These are phyloP conservation scores for Phytophthora parvispora DNA, from an alignment of 352 stramenopile genomes.

Conservation along the genomic window DNA sequence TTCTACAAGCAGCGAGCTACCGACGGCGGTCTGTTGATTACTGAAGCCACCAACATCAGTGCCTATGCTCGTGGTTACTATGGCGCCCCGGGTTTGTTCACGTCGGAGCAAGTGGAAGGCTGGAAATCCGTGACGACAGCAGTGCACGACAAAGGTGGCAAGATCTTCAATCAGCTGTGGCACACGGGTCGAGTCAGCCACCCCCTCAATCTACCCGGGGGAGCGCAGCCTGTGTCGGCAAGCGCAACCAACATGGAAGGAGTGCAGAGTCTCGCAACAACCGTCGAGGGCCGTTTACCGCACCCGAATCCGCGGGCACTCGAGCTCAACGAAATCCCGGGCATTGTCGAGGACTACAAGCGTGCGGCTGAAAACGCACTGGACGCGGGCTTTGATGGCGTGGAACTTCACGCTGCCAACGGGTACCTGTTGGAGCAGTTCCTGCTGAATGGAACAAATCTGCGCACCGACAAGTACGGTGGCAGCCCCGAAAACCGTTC, in stretches of 20 bases:
- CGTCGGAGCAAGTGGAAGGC: constrained; percentile 51
- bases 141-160: constrained; percentile 83
- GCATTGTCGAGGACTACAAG: constrained; percentile 42
- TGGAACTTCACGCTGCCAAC: constrained; percentile 92
- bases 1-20: constrained; percentile 79
- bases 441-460: constrained; percentile 78
- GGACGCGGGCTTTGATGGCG: constrained; percentile 91
- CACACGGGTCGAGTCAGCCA: constrained; percentile 82
- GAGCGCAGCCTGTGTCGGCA: constrained; percentile 56
- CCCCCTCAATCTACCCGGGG: constrained; percentile 55
- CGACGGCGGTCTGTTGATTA: constrained; percentile 63
- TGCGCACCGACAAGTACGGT: constrained; percentile 63
- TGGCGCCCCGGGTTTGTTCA: constrained; percentile 65
- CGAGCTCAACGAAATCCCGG: constrained; percentile 72
- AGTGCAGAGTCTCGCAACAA: constrained; percentile 38
- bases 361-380: constrained; percentile 49
- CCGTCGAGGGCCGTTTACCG: constrained; percentile 39
- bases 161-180: constrained; percentile 90
- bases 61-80: constrained; percentile 49
- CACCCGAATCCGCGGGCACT: constrained; percentile 72
- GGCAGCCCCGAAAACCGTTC: constrained; percentile 83
- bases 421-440: constrained; percentile 95
- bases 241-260: constrained; percentile 43
- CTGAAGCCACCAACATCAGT: constrained; percentile 70
- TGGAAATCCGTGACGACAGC: constrained; percentile 73